Base-by-base conservation (phyloP, 805 yeast genomes). In the Sugiyamaella boreocaroliniensis region DNA sequence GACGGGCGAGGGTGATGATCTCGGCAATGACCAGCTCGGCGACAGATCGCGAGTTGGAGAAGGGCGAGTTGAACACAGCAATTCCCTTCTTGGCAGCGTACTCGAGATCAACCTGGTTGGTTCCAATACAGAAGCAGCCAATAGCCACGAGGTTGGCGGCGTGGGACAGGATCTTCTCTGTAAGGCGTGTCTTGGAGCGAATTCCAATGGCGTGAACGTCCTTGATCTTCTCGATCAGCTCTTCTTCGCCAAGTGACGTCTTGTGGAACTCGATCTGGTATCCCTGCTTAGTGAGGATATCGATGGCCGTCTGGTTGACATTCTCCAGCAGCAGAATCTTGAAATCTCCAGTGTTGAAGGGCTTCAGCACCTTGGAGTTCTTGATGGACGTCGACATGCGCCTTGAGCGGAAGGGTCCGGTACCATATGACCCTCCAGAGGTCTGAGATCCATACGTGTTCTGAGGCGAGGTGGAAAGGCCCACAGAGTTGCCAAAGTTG, bases 121-220 rank as follows among this genome's bases (percentile, higher is more conserved):
- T 93, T 66, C 99, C 99, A 62, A 93, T 93, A 79, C 99, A 93
- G 86, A 93, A 93, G 76, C 99, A 93, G 53, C 99, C 99, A 71
- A 93, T 76, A 32, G 81, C 90, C 26, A 86, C 86, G 71, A 93
- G 78, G 75, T 92, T 88, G 69, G 83, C 85, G 53, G 99, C 99
- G 63, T 86, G 87, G 58, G 80, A 76, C 63, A 93, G 76, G 29
- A 93, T 82, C 49, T 81, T 82, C 61, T 80, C 85, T 42, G 89
- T 87, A 66, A 93, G 77, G 71, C 83, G 86, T 49, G 99, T 93
- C 77, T 93, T 93, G 55, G 98, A 93, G 76, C 99, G 87, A 67
- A 93, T 90, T 72, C 99, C 99, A 67, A 93, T 83, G 55, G 97
- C 99, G 68, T 93, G 98, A 49, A 89, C 97, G 62, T 86, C 89